A percentile compares a stretch with the other conserved stretches of the same genome.
These are phyloP conservation scores for Akanthomyces lecanii DNA, from an alignment of 2,329 filamentous ascomycete genomes.

Conservation along the genomic window DNA sequence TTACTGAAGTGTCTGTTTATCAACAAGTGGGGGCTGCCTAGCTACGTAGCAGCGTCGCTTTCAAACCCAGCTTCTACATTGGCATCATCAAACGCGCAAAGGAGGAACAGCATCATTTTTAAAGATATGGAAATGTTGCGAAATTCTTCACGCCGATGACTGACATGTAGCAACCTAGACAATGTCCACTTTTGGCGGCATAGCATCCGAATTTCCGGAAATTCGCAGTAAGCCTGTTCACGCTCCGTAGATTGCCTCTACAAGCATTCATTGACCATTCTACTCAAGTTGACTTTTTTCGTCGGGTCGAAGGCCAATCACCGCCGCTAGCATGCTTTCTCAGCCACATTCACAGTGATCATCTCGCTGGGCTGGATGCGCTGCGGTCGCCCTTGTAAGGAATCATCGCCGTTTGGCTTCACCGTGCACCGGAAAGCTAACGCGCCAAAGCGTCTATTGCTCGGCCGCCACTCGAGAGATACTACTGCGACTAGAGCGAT, in stretches of 20 bases:
- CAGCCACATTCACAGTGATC: constrained; percentile 89
- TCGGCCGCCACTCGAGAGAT: constrained; percentile 79
- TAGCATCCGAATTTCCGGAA: constrained; percentile 71
- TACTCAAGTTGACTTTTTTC: constrained; percentile 75
- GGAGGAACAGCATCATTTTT: no score
- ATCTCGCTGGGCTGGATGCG: constrained; percentile 74
- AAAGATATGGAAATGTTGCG: neutral
- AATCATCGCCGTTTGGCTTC: neutral
- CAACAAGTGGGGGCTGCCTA: neutral
- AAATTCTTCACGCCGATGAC: neutral
- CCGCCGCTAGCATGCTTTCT: constrained; percentile 80
- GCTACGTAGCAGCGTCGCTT: neutral
- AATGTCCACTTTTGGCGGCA: constrained; percentile 77
- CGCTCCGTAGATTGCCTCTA: neutral
- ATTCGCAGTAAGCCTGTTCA: constrained; percentile 55
- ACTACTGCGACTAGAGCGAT: constrained; percentile 73
- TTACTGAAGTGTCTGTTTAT: neutral
- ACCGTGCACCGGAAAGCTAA: neutral
- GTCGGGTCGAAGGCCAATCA: constrained; percentile 46
- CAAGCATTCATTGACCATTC: constrained; percentile 11
- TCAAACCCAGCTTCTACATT: neutral
- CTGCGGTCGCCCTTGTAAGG: constrained; percentile 68
- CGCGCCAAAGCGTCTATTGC: constrained; percentile 65
- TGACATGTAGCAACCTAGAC: neutral
- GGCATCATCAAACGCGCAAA: neutral